Evolutionary conservation across 257 asterid species (phyloP).

Genomic region (Solanum sitiens): DNA sequence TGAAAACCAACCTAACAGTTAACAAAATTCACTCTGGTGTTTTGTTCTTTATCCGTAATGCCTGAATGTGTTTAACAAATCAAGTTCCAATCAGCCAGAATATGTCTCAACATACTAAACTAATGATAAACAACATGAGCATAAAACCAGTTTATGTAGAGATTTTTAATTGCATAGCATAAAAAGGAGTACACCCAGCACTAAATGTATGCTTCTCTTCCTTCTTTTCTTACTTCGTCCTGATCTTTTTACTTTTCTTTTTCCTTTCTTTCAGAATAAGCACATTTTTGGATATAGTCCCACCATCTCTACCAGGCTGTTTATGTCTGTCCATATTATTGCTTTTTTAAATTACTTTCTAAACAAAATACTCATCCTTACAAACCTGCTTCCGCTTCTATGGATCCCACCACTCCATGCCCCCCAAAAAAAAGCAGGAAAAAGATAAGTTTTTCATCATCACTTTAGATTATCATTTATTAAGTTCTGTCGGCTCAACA

Average conservation of each 20-base stretch:
- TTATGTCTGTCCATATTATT: not conserved
- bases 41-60: not conserved
- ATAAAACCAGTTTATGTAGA: not conserved
- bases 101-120: not conserved
- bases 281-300: not conserved
- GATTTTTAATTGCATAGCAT: not conserved
- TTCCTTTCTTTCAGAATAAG: not conserved
- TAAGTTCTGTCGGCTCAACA: not conserved
- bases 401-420: not conserved
- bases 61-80: not conserved
- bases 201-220: not conserved
- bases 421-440: not conserved
- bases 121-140: not conserved
- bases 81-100: not conserved
- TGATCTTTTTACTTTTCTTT: not conserved
- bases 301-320: not conserved
- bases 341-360: not conserved
- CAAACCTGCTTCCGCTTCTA: not conserved
- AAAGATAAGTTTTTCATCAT: not conserved
- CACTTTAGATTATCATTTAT: not conserved
- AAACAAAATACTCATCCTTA: not conserved
- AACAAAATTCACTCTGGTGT: not conserved
- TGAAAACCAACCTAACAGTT: not conserved
- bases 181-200: not conserved
- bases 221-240: not conserved